phyloP scores from a whole-genome alignment of 192 early-diverging fungal genomes.

The Coemansia sp. region DNA sequence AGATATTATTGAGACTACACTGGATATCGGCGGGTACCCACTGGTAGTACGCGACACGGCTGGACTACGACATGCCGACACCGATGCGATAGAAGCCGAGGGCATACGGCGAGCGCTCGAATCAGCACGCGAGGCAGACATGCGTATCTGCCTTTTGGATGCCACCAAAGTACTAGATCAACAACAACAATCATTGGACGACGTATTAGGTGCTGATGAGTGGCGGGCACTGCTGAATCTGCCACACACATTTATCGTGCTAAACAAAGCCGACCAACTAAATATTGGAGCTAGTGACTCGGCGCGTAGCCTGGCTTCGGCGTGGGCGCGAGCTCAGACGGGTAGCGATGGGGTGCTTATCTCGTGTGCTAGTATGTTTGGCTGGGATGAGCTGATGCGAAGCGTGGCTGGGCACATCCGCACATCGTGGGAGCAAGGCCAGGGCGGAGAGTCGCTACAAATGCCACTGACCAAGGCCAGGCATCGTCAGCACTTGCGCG shows the following conservation, averaged over 20 bases:
- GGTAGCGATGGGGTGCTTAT: constrained; percentile 12
- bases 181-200: neutral
- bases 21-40: constrained; percentile 79
- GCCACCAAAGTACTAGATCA: constrained; percentile 6
- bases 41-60: constrained; percentile 77
- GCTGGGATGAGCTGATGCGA: constrained; percentile 35
- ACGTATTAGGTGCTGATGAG: constrained; percentile 1
- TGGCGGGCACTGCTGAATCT: constrained; percentile 29
- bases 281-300: neutral
- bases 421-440: constrained; percentile 23
- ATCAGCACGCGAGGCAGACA: constrained; percentile 59
- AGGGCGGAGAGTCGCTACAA: neutral
- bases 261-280: constrained; percentile 66
- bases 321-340: constrained; percentile 6
- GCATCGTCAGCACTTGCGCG: constrained; percentile 66
- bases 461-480: constrained; percentile 71
- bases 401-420: constrained; percentile 34
- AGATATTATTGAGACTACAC: constrained; percentile 73
- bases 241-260: constrained; percentile 62
- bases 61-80: constrained; percentile 61
- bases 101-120: constrained; percentile 68
- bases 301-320: neutral
- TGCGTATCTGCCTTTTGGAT: constrained; percentile 69
- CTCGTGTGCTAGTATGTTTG: constrained; percentile 30
- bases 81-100: constrained; percentile 70